A percentile compares a stretch with the other conserved stretches of the same genome.
These are phyloP conservation scores for Dicorynia guianensis DNA, from an alignment of 306 rosid genomes.

Conservation along the genomic window DNA sequence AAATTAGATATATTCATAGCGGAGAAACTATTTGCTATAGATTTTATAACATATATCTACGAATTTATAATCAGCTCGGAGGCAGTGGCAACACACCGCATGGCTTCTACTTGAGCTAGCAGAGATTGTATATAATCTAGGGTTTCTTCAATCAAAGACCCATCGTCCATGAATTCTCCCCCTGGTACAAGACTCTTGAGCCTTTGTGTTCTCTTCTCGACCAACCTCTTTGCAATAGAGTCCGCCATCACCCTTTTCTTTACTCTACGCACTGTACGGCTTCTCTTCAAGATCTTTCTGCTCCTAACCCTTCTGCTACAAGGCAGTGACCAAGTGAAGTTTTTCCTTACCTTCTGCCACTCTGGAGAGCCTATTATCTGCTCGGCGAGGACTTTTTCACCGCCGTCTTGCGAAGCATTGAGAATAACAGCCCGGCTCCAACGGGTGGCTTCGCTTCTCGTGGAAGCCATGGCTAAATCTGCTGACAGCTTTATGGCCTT, in stretches of 20 bases:
- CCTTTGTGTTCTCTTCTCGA: conserved; percentile 58
- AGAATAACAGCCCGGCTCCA: conserved; percentile 79
- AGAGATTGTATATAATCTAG: conserved; percentile 78
- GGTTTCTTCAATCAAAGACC: conserved; percentile 76
- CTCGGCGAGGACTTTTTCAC: conserved; percentile 28
- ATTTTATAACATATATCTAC: conserved; percentile 35
- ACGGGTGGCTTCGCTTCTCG: conserved; percentile 53
- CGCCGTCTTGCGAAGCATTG: conserved; percentile 41
- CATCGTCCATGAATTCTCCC: conserved; percentile 70
- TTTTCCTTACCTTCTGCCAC: conserved; percentile 16
- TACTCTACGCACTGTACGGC: conserved; percentile 40
- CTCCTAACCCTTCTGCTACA: conserved; percentile 43
- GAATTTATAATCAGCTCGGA: conserved; percentile 43
- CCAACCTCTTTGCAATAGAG: conserved; percentile 54
- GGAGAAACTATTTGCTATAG: conserved; percentile 12
- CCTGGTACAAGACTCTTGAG: conserved; percentile 81
- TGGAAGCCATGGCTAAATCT: conserved; percentile 82
- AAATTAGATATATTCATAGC: background rate
- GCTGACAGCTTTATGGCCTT: conserved; percentile 78
- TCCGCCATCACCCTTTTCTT: conserved; percentile 42
- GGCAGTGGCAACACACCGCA: conserved; percentile 67
- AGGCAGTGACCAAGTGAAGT: background rate
- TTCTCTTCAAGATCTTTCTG: conserved; percentile 53
- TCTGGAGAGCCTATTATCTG: conserved; percentile 33
- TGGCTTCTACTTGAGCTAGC: conserved; percentile 82